Conservation (phyloP, 495 filamentous ascomycete species). For the Clavariopsis aquatica region DNA sequence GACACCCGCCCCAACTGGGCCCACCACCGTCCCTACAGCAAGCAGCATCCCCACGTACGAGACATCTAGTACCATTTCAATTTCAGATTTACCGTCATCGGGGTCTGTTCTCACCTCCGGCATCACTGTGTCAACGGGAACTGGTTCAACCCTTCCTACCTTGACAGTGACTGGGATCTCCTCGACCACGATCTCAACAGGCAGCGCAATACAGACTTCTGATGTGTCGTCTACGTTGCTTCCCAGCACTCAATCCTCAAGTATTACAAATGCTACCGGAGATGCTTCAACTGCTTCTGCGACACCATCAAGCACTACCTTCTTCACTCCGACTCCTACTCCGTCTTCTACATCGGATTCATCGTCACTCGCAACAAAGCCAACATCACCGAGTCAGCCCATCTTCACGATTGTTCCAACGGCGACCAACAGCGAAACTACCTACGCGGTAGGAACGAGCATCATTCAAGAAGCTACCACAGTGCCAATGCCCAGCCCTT, state of each 20-base stretch:
- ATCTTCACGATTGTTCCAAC: slow-evolving; percentile 19
- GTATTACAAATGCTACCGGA: slow-evolving; percentile 1
- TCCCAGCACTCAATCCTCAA: neutral
- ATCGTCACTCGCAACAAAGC: neutral
- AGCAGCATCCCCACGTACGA: neutral
- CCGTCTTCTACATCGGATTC: neutral
- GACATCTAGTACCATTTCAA: neutral
- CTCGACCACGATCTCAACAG: neutral
- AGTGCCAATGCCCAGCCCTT: slow-evolving; percentile 11
- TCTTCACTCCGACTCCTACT: neutral
- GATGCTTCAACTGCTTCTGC: neutral
- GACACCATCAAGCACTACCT: neutral
- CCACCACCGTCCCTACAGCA: neutral
- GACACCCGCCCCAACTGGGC: neutral
- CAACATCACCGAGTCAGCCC: neutral
- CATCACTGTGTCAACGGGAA: neutral
- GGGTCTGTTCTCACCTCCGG: neutral
- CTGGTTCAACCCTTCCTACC: neutral
- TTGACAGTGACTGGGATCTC: neutral
- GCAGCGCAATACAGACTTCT: neutral
- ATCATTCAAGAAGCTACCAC: slow-evolving; percentile 39
- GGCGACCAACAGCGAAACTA: slow-evolving; percentile 43
- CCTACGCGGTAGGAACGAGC: slow-evolving; percentile 34
- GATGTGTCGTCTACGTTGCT: neutral
- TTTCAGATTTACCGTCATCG: neutral